Base-by-base conservation (phyloP, 2,329 filamentous ascomycete species). In the Hymenotorrendiella dingleyae region DNA sequence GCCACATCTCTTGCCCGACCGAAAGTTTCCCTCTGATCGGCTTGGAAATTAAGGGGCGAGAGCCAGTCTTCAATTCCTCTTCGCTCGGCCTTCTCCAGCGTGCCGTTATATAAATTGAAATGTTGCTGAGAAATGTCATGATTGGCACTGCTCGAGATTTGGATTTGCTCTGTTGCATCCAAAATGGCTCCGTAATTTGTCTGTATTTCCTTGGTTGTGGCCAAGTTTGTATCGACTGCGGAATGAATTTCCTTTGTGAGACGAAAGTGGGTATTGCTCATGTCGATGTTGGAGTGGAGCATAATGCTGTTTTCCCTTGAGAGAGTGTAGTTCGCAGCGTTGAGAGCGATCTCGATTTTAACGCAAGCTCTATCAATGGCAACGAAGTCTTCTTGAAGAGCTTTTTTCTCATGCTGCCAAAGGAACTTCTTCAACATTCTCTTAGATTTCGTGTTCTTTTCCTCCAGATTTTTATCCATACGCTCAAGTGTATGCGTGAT, bases 1-100 rank as follows among this genome's bases (percentile, higher is more conserved):
- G 40, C 30, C 5, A 4, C n/a, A 19, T 48, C 41, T n/a, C n/a
- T n/a, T n/a, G n/a, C n/a, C n/a, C n/a, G n/a, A n/a, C n/a, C n/a
- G 29, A 45, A 35, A 16, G 43, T 36, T 7, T 44, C 30, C n/a
- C 26, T 33, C 37, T 49, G 47, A 17, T 23, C 33, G 4, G 40
- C 42, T 29, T 45, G 47, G 29, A 43, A 48, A 17, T 52, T 40
- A 6, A 52, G 32, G 3, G 47, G 42, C 11, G 49, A 52, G 4
- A 52, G 42, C 49, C 49, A 49, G 9, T 23, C 32, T 22, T 52
- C 49, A n/a, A 52, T 45, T 10, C 37, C 40, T 21, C 45, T 49
- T 12, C 42, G 38, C 9, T 47, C 42, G n/a, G n/a, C 19, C 33
- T 36, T 36, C 22, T 40, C 41, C 23, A 36, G 8, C 46, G 5